Evolutionary conservation across 2,329 filamentous ascomycete genomes (phyloP).

Genomic region (Tolypocladium paradoxum): DNA sequence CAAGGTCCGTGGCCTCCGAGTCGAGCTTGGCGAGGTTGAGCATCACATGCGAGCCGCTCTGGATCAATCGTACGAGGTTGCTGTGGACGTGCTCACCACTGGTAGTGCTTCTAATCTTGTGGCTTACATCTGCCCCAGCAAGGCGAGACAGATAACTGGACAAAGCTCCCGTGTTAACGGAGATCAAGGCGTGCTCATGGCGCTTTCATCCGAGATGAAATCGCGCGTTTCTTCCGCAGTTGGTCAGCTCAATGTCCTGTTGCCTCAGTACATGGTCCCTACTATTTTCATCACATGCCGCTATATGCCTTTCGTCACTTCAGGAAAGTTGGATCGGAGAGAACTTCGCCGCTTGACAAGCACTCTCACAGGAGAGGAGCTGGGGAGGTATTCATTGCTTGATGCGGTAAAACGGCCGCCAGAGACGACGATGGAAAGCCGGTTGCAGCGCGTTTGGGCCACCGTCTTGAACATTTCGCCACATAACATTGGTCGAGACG

Average conservation of each 20-base stretch:
- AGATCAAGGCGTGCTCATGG: neutral
- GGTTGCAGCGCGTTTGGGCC: conserved; percentile 3
- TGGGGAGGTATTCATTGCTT: neutral
- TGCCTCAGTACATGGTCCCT: conserved; percentile 6
- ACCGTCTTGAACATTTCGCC: neutral
- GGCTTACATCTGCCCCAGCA: neutral
- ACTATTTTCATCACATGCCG: conserved; percentile 4
- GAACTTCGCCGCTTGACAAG: neutral
- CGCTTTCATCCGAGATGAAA: neutral
- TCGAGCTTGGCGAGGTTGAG: conserved; percentile 10
- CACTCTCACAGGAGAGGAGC: neutral
- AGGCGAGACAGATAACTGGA: neutral
- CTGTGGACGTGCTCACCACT: neutral
- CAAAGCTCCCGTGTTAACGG: too few species aligned
- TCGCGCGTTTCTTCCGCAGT: neutral
- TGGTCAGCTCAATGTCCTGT: neutral
- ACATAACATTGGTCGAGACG: conserved; percentile 17
- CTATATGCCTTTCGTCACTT: conserved; percentile 7
- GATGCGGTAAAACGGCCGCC: neutral
- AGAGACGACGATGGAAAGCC: conserved; percentile 1
- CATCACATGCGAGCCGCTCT: conserved; percentile 1
- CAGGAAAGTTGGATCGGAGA: conserved; percentile 7
- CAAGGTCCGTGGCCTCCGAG: conserved; percentile 10
- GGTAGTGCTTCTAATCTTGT: neutral
- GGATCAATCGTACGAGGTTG: neutral